phyloP scores from a whole-genome alignment of 495 filamentous ascomycete genomes.

The Terfezia boudieri region DNA sequence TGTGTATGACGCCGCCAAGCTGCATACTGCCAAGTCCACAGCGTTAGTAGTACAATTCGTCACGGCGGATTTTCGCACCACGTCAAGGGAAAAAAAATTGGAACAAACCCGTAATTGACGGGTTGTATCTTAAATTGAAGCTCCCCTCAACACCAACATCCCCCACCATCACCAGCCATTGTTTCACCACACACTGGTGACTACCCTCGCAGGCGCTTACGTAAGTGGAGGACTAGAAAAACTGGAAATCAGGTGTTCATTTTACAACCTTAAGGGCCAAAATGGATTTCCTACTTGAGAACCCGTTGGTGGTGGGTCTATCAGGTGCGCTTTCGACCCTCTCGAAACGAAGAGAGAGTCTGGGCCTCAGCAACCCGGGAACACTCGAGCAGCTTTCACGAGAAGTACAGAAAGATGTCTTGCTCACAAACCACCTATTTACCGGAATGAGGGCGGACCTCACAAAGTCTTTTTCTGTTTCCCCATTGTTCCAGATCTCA shows the following conservation, averaged over 20 bases:
- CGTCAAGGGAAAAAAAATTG: not conserved
- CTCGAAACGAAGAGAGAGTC: slow-evolving; percentile 41
- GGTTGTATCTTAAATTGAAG: no score
- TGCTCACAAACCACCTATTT: slow-evolving; percentile 89
- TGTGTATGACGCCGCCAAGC: no score
- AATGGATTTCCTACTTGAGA: not conserved
- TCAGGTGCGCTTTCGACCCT: not conserved
- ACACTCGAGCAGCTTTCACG: slow-evolving; percentile 73
- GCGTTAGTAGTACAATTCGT: no score
- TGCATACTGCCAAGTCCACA: no score
- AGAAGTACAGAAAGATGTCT: slow-evolving; percentile 86
- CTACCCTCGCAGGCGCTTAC: no score
- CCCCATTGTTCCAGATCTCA: slow-evolving; percentile 87
- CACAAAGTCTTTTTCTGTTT: slow-evolving; percentile 80
- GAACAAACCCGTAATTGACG: no score
- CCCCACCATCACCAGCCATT: not conserved
- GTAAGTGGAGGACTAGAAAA: no score
- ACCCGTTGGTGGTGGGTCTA: not conserved
- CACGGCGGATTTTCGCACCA: not conserved
- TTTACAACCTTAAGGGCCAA: not conserved
- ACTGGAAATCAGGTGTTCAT: no score
- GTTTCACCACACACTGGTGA: not conserved
- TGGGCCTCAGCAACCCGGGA: slow-evolving; percentile 80
- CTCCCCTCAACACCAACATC: not conserved
- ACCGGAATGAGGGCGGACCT: slow-evolving; percentile 82